Conservation (phyloP, 768 basidiomycete species). For the Pulveroboletus sp. region DNA sequence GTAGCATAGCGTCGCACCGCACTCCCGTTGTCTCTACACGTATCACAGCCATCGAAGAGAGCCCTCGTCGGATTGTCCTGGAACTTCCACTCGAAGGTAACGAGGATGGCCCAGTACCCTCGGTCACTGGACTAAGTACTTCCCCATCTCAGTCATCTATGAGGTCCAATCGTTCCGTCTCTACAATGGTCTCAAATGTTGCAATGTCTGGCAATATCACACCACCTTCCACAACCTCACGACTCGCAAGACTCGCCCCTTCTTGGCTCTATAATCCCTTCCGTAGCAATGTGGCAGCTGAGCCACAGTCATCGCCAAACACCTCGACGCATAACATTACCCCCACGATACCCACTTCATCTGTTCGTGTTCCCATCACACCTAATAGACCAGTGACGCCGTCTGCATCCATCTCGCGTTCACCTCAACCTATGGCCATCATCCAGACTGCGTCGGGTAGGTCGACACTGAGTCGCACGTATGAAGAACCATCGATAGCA, state of each 20-base stretch:
- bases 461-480: constrained; percentile 45
- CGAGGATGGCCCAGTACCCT: constrained; percentile 29
- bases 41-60: constrained; percentile 69
- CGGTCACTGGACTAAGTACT: constrained; percentile 45
- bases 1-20: constrained; percentile 40
- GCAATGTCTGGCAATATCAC: constrained; percentile 11
- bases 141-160: constrained; percentile 66
- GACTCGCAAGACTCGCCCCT: constrained; percentile 58
- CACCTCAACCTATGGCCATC: constrained; percentile 41
- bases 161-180: constrained; percentile 44
- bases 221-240: constrained; percentile 30
- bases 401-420: constrained; percentile 30
- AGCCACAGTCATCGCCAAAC: constrained; percentile 51
- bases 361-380: constrained; percentile 28
- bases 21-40: constrained; percentile 43
- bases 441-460: constrained; percentile 36
- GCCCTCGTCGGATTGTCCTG: constrained; percentile 46
- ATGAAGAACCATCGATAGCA: constrained; percentile 45
- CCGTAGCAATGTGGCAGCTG: constrained; percentile 50
- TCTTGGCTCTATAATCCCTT: constrained; percentile 82
- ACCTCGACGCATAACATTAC: constrained; percentile 36
- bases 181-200: constrained; percentile 34
- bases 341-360: constrained; percentile 21
- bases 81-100: constrained; percentile 48
- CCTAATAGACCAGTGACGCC: constrained; percentile 28